Evolutionary conservation across 179 eudicot genomes (phyloP).

Genomic region (Nepenthes alata): DNA sequence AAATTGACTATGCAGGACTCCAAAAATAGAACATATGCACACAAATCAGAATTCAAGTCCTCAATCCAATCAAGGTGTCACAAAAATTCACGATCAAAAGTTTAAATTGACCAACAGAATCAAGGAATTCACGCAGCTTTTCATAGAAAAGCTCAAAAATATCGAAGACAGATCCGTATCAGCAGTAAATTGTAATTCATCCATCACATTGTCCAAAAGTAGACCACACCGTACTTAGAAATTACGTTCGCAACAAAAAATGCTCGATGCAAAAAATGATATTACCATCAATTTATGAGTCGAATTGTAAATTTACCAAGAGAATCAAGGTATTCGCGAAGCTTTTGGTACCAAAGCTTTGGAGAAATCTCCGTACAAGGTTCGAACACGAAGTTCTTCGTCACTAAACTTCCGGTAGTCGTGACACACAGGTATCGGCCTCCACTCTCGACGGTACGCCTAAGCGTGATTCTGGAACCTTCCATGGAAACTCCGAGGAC

Average conservation of each 20-base stretch:
- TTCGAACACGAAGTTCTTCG: constrained; percentile 46
- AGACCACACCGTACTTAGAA: background rate
- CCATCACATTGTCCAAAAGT: background rate
- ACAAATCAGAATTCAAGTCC: no score
- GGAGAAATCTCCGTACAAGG: constrained; percentile 22
- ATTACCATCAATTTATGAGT: background rate
- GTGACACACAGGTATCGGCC: constrained; percentile 25
- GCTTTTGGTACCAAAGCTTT: constrained; percentile 30
- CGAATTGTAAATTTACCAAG: constrained; percentile 27
- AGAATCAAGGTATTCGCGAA: constrained; percentile 43
- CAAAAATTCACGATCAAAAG: no score
- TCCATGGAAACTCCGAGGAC: constrained; percentile 49
- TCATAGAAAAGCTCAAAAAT: no score
- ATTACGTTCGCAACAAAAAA: background rate
- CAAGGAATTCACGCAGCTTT: no score
- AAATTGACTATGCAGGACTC: no score
- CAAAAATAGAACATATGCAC: no score
- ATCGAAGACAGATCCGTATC: background rate
- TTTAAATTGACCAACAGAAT: no score
- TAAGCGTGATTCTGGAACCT: constrained; percentile 38
- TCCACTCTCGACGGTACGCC: constrained; percentile 21
- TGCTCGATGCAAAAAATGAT: background rate
- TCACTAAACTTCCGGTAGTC: constrained; percentile 14
- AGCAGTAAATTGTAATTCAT: background rate
- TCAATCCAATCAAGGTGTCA: no score